phyloP scores from a whole-genome alignment of 2,329 filamentous ascomycete species.

The Plectosphaerella cucumerina region DNA sequence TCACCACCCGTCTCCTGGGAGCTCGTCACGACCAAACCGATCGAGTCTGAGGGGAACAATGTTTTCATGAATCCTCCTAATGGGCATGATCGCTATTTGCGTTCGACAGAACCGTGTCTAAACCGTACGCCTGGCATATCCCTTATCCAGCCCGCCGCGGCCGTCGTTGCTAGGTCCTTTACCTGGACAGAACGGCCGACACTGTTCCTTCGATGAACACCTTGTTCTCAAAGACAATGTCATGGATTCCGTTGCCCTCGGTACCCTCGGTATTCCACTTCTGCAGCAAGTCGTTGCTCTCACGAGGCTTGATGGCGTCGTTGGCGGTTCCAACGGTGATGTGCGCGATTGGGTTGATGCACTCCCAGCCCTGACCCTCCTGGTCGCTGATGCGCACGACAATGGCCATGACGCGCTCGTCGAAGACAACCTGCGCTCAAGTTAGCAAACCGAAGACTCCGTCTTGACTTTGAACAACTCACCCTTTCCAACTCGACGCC shows the following conservation, averaged over 20 bases:
- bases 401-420: conserved; percentile 85
- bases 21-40: too few relatives aligned
- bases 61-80: too few relatives aligned
- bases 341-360: conserved; percentile 75
- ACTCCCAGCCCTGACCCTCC: conserved; percentile 53
- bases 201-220: conserved; percentile 44
- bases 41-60: too few relatives aligned
- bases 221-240: conserved; percentile 46
- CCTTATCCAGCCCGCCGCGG: too few relatives aligned
- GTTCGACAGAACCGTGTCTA: too few relatives aligned
- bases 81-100: too few relatives aligned
- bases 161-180: too few relatives aligned
- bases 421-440: conserved; percentile 63
- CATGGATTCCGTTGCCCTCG: conserved; percentile 37
- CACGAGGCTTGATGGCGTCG: conserved; percentile 76
- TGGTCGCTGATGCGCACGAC: conserved; percentile 69
- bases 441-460: neutral
- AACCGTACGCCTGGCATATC: too few relatives aligned
- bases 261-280: conserved; percentile 64
- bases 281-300: conserved; percentile 82
- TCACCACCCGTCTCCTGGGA: too few relatives aligned
- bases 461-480: conserved; percentile 15
- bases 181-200: conserved; percentile 44
- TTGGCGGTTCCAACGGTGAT: conserved; percentile 84
- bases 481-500: conserved; percentile 60